phyloP scores from a whole-genome alignment of 2,329 filamentous ascomycete species.

The Chrysosporium queenslandicum region DNA sequence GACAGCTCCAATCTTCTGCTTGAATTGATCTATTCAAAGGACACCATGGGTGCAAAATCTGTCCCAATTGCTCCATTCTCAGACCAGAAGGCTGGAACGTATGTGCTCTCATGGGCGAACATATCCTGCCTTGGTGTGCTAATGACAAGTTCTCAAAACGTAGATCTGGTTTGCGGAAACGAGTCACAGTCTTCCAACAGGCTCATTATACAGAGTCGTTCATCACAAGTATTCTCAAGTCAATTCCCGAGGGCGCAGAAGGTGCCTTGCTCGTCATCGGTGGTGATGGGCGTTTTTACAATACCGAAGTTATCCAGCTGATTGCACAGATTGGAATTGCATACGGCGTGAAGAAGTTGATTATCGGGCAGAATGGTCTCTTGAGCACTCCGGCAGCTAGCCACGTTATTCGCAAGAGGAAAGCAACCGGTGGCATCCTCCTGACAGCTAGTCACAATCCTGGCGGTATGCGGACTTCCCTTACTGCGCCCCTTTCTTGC shows the following conservation, averaged over 20 bases:
- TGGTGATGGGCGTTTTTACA: constrained; percentile 94
- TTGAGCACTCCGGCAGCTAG: constrained; percentile 92
- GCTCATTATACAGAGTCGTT: constrained; percentile 94
- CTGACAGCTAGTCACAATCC: constrained; percentile 97
- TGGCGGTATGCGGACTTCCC: constrained; percentile 57
- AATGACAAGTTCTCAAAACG: constrained; percentile 18
- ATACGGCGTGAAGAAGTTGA: constrained; percentile 96
- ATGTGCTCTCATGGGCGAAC: constrained; percentile 42
- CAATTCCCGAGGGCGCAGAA: constrained; percentile 87
- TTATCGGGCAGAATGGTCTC: constrained; percentile 93
- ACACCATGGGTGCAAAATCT: constrained; percentile 63
- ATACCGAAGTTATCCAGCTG: constrained; percentile 89
- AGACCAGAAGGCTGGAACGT: constrained; percentile 99
- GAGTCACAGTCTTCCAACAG: constrained; percentile 95
- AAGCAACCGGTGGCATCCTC: constrained; percentile 92
- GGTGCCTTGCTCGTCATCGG: constrained; percentile 90
- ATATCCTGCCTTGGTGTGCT: not conserved
- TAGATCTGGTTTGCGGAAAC: constrained; percentile 96
- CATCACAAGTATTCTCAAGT: constrained; percentile 83
- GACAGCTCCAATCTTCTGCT: not conserved
- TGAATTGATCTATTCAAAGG: not conserved
- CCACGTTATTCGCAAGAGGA: constrained; percentile 87
- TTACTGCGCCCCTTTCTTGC: not conserved
- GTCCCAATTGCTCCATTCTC: constrained; percentile 76
- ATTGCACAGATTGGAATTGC: constrained; percentile 96